Percentiles rank a stretch among this genome's conserved stretches.
Evolutionary conservation across 2,329 filamentous ascomycete species (phyloP).

Genomic region (Cladosporium sp.): DNA sequence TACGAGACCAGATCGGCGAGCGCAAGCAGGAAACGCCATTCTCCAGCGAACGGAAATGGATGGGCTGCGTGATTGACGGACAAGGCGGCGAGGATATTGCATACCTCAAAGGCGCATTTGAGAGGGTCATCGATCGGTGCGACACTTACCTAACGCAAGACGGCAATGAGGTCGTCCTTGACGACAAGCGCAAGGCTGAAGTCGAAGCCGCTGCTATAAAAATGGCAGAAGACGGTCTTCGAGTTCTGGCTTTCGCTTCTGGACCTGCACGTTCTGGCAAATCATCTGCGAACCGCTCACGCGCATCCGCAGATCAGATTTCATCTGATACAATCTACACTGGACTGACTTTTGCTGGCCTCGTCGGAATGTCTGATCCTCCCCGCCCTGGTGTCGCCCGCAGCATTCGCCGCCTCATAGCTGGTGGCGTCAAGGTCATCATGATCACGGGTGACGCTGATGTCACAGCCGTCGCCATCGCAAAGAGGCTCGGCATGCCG

Average conservation of each 20-base stretch:
- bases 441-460: slow-evolving; percentile 99
- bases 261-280: slow-evolving; percentile 56
- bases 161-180: slow-evolving; percentile 81
- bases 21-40: slow-evolving; percentile 87
- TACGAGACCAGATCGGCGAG: slow-evolving; percentile 79
- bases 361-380: slow-evolving; percentile 97
- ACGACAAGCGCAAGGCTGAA: slow-evolving; percentile 71
- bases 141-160: slow-evolving; percentile 87
- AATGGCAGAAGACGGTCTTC: slow-evolving; percentile 85
- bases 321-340: slow-evolving; percentile 58
- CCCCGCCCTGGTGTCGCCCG: slow-evolving; percentile 86
- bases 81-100: slow-evolving; percentile 72
- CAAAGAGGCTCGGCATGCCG: slow-evolving; percentile 90
- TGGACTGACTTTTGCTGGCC: slow-evolving; percentile 82
- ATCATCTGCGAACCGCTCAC: slow-evolving; percentile 27
- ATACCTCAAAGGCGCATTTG: slow-evolving; percentile 93
- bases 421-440: slow-evolving; percentile 92
- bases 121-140: slow-evolving; percentile 80
- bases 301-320: slow-evolving; percentile 30
- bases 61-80: slow-evolving; percentile 81
- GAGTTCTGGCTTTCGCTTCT: slow-evolving; percentile 91
- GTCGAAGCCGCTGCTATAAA: slow-evolving; percentile 76
- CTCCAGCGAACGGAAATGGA: slow-evolving; percentile 97
- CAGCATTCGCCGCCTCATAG: slow-evolving; percentile 85
- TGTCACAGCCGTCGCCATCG: slow-evolving; percentile 91